These are phyloP conservation scores for Didymellaceae sp. DNA, from an alignment of 2,329 filamentous ascomycete species.

Conservation along the genomic window DNA sequence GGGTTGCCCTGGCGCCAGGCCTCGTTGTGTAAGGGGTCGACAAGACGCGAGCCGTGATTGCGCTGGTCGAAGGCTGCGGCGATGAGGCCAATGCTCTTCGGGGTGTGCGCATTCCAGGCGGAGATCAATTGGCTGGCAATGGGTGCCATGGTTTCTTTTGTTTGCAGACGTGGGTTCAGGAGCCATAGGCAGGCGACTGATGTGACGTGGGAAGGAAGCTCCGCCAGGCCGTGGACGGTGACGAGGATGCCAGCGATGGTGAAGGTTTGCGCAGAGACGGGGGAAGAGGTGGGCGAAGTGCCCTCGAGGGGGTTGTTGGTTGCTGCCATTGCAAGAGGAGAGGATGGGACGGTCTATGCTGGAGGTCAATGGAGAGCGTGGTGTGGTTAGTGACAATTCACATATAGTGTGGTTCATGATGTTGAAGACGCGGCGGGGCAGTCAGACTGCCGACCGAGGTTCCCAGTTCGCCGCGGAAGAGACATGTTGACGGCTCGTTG, in stretches of 20 bases:
- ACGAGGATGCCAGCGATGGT: slow-evolving; percentile 80
- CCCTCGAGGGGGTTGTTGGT: slow-evolving; percentile 46
- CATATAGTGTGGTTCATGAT: too few species aligned
- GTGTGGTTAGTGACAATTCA: not conserved
- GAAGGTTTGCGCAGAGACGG: slow-evolving; percentile 69
- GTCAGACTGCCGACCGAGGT: slow-evolving; percentile 12
- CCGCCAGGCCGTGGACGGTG: slow-evolving; percentile 80
- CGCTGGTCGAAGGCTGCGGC: slow-evolving; percentile 89
- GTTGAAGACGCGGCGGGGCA: slow-evolving; percentile 6
- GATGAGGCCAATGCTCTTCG: slow-evolving; percentile 66
- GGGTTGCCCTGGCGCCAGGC: slow-evolving; percentile 81
- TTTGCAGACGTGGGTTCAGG: slow-evolving; percentile 78
- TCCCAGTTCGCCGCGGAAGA: slow-evolving; percentile 9
- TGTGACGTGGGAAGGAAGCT: slow-evolving; percentile 64
- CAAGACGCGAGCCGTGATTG: slow-evolving; percentile 81
- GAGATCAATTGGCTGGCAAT: slow-evolving; percentile 72
- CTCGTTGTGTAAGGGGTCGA: slow-evolving; percentile 73
- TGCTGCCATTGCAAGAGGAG: slow-evolving; percentile 34
- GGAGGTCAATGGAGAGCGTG: not conserved
- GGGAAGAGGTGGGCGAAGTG: slow-evolving; percentile 33
- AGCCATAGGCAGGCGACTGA: slow-evolving; percentile 86
- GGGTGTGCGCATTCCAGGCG: slow-evolving; percentile 66
- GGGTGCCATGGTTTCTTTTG: slow-evolving; percentile 74
- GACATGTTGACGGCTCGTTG: not conserved
- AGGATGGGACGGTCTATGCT: too few species aligned